A percentile compares a stretch with the other conserved stretches of the same genome.
Evolutionary conservation across 805 yeast species (phyloP).

Genomic region (Myxozyma kluyveri): DNA sequence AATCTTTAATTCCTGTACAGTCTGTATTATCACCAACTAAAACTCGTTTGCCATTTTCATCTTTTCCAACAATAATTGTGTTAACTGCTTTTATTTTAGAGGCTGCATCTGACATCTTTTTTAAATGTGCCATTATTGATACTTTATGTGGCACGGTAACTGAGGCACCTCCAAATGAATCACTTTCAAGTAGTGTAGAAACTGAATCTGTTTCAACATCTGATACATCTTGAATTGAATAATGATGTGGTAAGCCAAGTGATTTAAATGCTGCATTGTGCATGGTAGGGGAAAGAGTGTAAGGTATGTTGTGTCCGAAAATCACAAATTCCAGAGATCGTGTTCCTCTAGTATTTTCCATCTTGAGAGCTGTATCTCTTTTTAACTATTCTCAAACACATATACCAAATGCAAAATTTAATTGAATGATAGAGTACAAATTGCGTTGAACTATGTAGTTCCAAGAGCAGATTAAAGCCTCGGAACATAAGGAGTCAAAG

Average conservation of each 20-base stretch:
- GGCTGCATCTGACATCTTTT: slow-evolving; percentile 73
- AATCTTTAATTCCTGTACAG: slow-evolving; percentile 80
- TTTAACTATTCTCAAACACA: no score
- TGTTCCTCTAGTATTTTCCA: no score
- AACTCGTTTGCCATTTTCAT: slow-evolving; percentile 17
- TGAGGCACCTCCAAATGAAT: slow-evolving; percentile 93
- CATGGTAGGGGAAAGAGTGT: slow-evolving; percentile 84
- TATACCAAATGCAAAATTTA: no score
- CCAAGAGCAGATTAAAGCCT: no score
- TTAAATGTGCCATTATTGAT: slow-evolving; percentile 66
- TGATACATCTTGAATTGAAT: slow-evolving; percentile 39
- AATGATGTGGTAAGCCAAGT: slow-evolving; percentile 75
- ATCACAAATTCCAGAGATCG: slow-evolving; percentile 44
- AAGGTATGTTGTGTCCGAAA: slow-evolving; percentile 41
- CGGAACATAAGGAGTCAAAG: no score
- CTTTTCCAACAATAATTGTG: slow-evolving; percentile 60
- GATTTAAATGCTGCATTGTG: slow-evolving; percentile 75
- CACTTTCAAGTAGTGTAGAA: slow-evolving; percentile 36
- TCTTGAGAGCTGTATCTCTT: no score
- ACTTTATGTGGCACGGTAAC: slow-evolving; percentile 91
- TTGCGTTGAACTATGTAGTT: no score
- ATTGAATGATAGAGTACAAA: no score
- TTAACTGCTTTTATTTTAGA: slow-evolving; percentile 88
- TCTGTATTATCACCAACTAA: slow-evolving; percentile 84
- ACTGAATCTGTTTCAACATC: slow-evolving; percentile 5